Conservation (phyloP, 129 eudicot genomes). For the Tagetes patula region DNA sequence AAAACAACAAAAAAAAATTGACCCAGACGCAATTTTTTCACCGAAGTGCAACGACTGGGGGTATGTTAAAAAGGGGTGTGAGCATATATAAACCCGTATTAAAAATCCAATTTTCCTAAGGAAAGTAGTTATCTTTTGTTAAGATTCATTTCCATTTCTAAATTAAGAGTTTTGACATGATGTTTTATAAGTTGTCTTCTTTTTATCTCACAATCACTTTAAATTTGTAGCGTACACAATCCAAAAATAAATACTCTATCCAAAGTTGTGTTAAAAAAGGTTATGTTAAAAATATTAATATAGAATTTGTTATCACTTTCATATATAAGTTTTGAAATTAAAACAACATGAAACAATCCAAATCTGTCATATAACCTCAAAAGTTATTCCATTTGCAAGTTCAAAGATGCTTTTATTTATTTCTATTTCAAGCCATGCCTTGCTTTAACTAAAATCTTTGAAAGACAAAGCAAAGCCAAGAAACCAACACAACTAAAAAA, state of each 20-base stretch:
- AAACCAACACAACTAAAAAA: slow-evolving; percentile 34
- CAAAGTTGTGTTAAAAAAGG: not conserved
- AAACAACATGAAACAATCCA: slow-evolving; percentile 8
- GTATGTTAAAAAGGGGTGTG: too few relatives aligned
- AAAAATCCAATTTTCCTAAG: too few relatives aligned
- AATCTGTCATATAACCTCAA: slow-evolving; percentile 5
- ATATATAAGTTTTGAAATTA: not conserved
- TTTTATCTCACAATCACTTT: too few relatives aligned
- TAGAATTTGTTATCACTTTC: not conserved
- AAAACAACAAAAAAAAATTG: too few relatives aligned
- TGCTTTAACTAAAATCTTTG: slow-evolving; percentile 36
- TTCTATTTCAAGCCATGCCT: slow-evolving; percentile 41
- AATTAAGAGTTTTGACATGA: too few relatives aligned
- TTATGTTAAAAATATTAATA: not conserved
- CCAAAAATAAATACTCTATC: not conserved
- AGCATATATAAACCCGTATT: too few relatives aligned
- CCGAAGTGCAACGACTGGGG: too few relatives aligned
- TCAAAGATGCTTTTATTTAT: slow-evolving; percentile 24
- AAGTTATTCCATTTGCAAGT: slow-evolving; percentile 24
- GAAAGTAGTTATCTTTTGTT: too few relatives aligned
- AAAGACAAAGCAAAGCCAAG: slow-evolving; percentile 31
- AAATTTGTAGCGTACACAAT: too few relatives aligned
- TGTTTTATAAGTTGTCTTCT: too few relatives aligned
- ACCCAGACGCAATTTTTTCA: too few relatives aligned
- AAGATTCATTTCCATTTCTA: too few relatives aligned